Base-by-base conservation (phyloP, 148 eudicot genomes). In the Fagopyrum esculentum region DNA sequence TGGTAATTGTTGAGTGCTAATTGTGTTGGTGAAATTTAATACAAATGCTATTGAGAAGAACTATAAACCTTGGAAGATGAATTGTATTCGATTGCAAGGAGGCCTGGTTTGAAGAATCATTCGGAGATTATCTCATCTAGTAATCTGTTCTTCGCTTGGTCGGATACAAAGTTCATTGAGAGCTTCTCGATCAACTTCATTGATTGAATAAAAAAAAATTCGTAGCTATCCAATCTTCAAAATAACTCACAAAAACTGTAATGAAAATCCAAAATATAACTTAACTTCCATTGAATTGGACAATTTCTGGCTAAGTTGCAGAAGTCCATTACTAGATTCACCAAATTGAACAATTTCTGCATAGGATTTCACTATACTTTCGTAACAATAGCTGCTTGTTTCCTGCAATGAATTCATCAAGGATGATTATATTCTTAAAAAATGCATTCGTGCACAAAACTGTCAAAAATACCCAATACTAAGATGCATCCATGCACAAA, bases 111-210 rank as follows among this genome's bases (percentile, higher is more conserved):
- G 72, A 75, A 80, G 77, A 76, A 54, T 66, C 72, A 85, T 78
- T 75, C 86, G 51, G 80, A 77, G 44, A 86, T 85, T 40, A 95
- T 90, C 59, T 90, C 96, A 72, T 85, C 82, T 75, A 95, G 50
- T 76, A 92, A 75, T 76, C 76, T 84, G 73, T 75, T 84, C 89
- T 85, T 95, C 48, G 73, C 85, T 63, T 82, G 83, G 57, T 87
- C 80, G 13, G 90, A 45, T 40, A 88, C 89, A 9, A 78, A 59
- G 60, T 80, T 79, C 16, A 76, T 66, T 3, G 79, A 77, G 6
- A 89, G 57, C 73, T 78, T 84, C 11, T 88, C 90, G 73, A 61
- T 85, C 26, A 95, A 84, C 98, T 95, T 81, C 71, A 78, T 10
- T 50, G 47, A 64, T 64, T 35, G 63, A 57, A 57, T 29, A 9